A percentile compares a stretch with the other conserved stretches of the same genome.
These are phyloP conservation scores for Alternaria dauci DNA, from an alignment of 2,329 filamentous ascomycete genomes.

Conservation along the genomic window DNA sequence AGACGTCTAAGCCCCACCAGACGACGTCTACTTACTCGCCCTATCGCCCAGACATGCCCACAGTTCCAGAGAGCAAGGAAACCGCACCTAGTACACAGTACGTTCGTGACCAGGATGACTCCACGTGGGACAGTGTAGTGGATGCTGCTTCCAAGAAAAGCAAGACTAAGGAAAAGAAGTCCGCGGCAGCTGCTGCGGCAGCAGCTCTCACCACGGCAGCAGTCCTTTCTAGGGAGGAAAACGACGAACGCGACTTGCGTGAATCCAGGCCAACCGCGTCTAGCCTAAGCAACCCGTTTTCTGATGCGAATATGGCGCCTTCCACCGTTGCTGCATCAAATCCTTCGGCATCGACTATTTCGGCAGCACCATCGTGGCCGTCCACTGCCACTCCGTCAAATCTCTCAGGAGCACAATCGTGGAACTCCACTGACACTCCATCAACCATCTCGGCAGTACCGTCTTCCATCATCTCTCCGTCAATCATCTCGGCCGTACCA, in stretches of 20 bases:
- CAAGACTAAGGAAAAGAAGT: constrained; percentile 46
- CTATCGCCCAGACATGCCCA: constrained; percentile 41
- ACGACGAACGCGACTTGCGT: constrained; percentile 23
- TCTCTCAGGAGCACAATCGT: constrained; percentile 24
- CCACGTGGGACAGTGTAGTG: constrained; percentile 32
- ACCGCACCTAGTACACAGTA: constrained; percentile 43
- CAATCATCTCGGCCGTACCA: constrained; percentile 22
- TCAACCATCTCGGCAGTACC: constrained; percentile 31
- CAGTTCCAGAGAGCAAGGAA: constrained; percentile 27
- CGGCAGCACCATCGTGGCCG: constrained; percentile 25
- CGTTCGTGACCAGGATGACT: constrained; percentile 37
- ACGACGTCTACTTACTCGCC: constrained; percentile 38
- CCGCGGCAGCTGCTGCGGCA: constrained; percentile 26
- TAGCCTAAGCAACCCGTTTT: constrained; percentile 39
- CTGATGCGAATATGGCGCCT: constrained; percentile 35
- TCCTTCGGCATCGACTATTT: constrained; percentile 17
- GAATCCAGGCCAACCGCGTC: background rate
- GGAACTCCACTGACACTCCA: constrained; percentile 16
- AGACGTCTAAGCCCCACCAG: constrained; percentile 38
- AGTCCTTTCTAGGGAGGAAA: constrained; percentile 29
- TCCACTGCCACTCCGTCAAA: constrained; percentile 10
- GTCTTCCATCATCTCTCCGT: constrained; percentile 22
- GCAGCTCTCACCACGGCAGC: constrained; percentile 32
- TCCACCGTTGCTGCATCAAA: constrained; percentile 31
- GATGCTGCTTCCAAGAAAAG: constrained; percentile 39